phyloP scores from a whole-genome alignment of 495 filamentous ascomycete species.

The Aspergillus haitiensis region DNA sequence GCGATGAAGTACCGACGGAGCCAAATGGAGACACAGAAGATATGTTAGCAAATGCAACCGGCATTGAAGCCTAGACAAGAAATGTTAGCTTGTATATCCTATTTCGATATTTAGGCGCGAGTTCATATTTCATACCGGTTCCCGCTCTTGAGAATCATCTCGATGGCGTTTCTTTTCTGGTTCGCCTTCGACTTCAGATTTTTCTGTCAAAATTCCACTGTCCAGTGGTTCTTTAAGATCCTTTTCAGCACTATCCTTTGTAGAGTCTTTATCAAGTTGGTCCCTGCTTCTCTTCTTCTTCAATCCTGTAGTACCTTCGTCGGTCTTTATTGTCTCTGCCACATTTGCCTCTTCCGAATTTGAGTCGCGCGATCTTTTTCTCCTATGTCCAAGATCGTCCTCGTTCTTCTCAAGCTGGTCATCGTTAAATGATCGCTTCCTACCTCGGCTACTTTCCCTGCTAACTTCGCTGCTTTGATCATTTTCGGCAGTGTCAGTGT shows the following conservation, averaged over 20 bases:
- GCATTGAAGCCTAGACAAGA: slow-evolving; percentile 36
- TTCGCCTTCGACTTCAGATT: slow-evolving; percentile 30
- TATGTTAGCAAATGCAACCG: slow-evolving; percentile 54
- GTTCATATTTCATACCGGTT: slow-evolving; percentile 19
- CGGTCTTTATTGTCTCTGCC: neutral
- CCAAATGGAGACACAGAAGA: slow-evolving; percentile 54
- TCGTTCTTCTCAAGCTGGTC: slow-evolving; percentile 34
- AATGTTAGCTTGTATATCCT: slow-evolving; percentile 3
- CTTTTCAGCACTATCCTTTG: slow-evolving; percentile 25
- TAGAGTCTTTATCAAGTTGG: slow-evolving; percentile 47
- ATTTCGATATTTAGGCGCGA: slow-evolving; percentile 4
- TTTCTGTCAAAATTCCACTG: slow-evolving; percentile 19
- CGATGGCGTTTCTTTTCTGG: slow-evolving; percentile 50
- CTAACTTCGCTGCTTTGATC: slow-evolving; percentile 20
- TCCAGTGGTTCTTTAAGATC: slow-evolving; percentile 27
- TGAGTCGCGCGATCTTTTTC: slow-evolving; percentile 52
- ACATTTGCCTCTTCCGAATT: slow-evolving; percentile 19
- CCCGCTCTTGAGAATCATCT: slow-evolving; percentile 45
- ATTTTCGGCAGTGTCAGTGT: neutral
- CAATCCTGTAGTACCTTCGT: slow-evolving; percentile 30
- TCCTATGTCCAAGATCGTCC: slow-evolving; percentile 32
- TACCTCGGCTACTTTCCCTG: slow-evolving; percentile 38
- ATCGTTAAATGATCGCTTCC: slow-evolving; percentile 61
- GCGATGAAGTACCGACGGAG: slow-evolving; percentile 34
- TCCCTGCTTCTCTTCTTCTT: slow-evolving; percentile 57